These are phyloP conservation scores for Prosopis cineraria DNA, from an alignment of 306 rosid species.

Conservation along the genomic window DNA sequence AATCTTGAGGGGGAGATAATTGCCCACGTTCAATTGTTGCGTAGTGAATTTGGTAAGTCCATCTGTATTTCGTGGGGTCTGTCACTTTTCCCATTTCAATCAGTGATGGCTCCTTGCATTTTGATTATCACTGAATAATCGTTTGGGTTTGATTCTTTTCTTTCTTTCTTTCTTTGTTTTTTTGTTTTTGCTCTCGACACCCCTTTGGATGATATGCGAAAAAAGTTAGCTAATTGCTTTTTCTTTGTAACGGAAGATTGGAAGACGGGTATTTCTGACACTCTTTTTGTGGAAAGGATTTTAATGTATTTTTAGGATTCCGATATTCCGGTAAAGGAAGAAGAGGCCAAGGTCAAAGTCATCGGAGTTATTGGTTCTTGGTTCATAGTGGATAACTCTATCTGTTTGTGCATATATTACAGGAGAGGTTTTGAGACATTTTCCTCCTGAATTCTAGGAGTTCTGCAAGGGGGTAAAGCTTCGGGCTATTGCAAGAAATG, in stretches of 20 bases:
- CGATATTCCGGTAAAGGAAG: conserved; percentile 48
- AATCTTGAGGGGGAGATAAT: neutral
- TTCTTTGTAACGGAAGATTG: conserved; percentile 41
- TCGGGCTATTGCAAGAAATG: conserved; percentile 67
- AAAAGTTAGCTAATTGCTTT: conserved; percentile 41
- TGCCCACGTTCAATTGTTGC: neutral
- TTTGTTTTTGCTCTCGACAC: neutral
- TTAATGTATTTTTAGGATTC: conserved; percentile 55
- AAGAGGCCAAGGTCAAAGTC: conserved; percentile 62
- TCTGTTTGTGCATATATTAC: conserved; percentile 85
- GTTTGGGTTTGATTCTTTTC: conserved; percentile 4
- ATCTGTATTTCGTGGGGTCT: neutral
- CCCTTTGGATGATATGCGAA: conserved; percentile 14
- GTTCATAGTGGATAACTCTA: conserved; percentile 77
- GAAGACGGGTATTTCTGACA: conserved; percentile 43
- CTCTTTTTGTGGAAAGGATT: conserved; percentile 47
- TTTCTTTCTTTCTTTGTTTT: no score
- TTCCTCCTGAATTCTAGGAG: conserved; percentile 57
- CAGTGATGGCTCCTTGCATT: conserved; percentile 2
- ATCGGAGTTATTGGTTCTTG: conserved; percentile 71
- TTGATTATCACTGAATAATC: conserved; percentile 1
- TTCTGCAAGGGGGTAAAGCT: conserved; percentile 37
- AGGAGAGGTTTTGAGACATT: conserved; percentile 73
- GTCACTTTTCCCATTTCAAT: neutral
- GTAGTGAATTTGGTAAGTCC: conserved; percentile 10